Conservation (phyloP, 1,139 yeast species). For the Debaryomyces singareniensis region DNA sequence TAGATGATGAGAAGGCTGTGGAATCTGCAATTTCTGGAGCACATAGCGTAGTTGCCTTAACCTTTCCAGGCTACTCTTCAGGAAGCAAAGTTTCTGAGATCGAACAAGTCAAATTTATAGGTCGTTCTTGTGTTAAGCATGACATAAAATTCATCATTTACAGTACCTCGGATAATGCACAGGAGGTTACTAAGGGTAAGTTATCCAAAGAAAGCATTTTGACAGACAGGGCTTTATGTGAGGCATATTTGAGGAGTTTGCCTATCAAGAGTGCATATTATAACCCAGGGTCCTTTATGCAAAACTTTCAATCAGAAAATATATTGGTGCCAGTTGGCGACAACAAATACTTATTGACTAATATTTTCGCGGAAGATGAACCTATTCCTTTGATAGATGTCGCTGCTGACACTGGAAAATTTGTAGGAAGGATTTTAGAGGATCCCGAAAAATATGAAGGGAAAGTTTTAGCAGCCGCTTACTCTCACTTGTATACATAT, state of each 20-base stretch:
- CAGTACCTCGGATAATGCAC: conserved; percentile 4
- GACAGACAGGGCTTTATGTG: conserved; percentile 4
- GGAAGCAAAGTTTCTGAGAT: neutral
- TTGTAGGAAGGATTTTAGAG: conserved; percentile 4
- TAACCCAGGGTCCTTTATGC: conserved; percentile 5
- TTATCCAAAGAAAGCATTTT: conserved; percentile 1
- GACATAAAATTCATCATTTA: conserved; percentile 4
- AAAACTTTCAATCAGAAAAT: conserved; percentile 2
- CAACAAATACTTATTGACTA: conserved; percentile 2
- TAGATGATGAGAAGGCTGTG: conserved; percentile 2
- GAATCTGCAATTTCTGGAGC: conserved; percentile 5
- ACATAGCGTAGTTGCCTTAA: conserved; percentile 5
- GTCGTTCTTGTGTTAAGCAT: conserved; percentile 4
- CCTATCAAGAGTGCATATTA: conserved; percentile 5
- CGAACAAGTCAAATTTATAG: conserved; percentile 4
- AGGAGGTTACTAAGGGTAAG: conserved; percentile 3
- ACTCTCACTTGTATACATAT: conserved; percentile 1
- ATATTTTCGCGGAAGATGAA: conserved; percentile 1
- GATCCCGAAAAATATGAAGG: conserved; percentile 5
- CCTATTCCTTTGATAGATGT: conserved; percentile 2
- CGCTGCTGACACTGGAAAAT: conserved; percentile 4
- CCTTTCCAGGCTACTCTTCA: conserved; percentile 1
- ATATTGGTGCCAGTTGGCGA: conserved; percentile 2
- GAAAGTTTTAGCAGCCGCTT: conserved; percentile 4
- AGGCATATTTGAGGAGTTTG: conserved; percentile 3